Conservation (phyloP, 768 basidiomycete genomes). For the Inosperma sp. region DNA sequence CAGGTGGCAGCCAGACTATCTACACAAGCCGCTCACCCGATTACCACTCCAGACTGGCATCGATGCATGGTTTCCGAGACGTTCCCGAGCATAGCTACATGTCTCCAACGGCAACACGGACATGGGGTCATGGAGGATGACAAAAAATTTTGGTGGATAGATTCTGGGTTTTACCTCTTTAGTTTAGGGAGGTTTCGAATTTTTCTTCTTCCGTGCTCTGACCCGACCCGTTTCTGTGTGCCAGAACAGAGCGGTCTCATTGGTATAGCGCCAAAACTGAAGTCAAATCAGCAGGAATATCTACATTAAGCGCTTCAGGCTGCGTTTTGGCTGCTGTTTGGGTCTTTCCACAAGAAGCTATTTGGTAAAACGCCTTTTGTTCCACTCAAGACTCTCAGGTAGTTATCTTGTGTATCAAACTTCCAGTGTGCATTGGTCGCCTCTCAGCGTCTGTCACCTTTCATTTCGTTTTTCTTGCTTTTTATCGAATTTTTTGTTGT, state of each 20-base stretch:
- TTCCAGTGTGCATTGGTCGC: too few species aligned
- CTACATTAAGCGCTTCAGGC: not conserved
- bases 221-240: not conserved
- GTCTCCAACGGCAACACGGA: constrained; percentile 29
- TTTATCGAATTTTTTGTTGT: too few species aligned
- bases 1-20: too few species aligned
- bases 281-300: too few species aligned
- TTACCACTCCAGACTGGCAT: constrained; percentile 27
- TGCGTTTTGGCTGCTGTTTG: not conserved
- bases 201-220: not conserved
- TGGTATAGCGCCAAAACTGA: not conserved
- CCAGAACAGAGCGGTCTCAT: not conserved
- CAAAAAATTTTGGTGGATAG: not conserved
- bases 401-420: not conserved
- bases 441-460: too few species aligned
- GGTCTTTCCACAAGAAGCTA: not conserved
- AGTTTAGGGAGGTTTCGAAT: not conserved
- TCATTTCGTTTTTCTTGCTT: too few species aligned
- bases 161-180: not conserved
- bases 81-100: constrained; percentile 23
- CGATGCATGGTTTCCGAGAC: constrained; percentile 27
- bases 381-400: not conserved
- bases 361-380: not conserved
- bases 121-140: not conserved
- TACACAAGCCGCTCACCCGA: too few species aligned